Evolutionary conservation across 2,329 filamentous ascomycete genomes (phyloP), one percentile per base, ranked within the genome.

Genomic region (Pseudogymnoascus verrucosus): DNA sequence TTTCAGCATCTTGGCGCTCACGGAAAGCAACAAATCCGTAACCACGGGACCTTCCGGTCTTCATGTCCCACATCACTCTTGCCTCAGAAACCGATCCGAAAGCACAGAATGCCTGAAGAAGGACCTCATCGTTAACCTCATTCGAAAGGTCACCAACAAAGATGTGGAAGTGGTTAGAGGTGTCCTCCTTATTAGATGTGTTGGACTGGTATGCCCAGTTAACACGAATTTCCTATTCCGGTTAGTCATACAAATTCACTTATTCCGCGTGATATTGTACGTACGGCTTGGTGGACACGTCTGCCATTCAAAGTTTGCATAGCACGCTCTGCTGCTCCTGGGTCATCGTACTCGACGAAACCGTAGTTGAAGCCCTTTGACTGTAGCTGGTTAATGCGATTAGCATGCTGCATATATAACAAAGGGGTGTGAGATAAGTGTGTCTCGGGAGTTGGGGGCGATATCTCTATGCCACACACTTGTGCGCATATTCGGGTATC

Each of bases 41-140:
- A 65, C 95, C 95, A 74, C 95, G 90, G 69, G 95, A 98, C 68
- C 95, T 89, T 69, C 95, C 95, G 37, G 95, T 99, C 84, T 99
- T 99, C 95, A 99, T 99, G 76, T 99, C 95, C 95, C 95, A 99
- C 95, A 99, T 99, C 68, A 99, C 95, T 72, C 95, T 92, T 65
- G 95, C 95, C 78, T 99, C 95, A 2, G 95, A 99, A 60, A 99
- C 93, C 11, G 88, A 91, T 42, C 95, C 95, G 76, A 98, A 99
- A 51, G 91, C 91, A 59, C 91, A 96, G 78, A 99, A 99, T 11
- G 95, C 95, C 77, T 97, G 93, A 14, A 89, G 82, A 21, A 99
- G 83, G 62, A 97, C 86, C 73, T 99, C 95, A 71, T 99, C 95
- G 71, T 99, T 99, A 76, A 99, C 95, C 77, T 99, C 95, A 73